phyloP scores from a whole-genome alignment of 495 filamentous ascomycete species.

The Chaetomidium leptoderma region DNA sequence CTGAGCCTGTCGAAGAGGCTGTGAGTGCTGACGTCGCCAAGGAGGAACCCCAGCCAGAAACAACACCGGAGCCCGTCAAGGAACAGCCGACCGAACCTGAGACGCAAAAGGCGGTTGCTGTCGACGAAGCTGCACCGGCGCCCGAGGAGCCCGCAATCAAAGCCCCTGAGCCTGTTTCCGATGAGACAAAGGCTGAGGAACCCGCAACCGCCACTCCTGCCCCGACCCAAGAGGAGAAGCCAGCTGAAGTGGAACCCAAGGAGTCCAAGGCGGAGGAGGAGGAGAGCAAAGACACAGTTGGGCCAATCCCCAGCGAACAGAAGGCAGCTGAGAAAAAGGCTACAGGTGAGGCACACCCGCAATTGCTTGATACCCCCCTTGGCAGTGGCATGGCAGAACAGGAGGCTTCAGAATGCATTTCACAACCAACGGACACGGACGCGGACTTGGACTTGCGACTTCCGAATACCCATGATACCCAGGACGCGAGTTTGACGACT shows the following conservation, averaged over 20 bases:
- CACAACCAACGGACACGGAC: constrained; percentile 26
- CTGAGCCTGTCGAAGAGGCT: background rate
- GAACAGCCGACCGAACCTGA: constrained; percentile 11
- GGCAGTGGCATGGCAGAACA: constrained; percentile 27
- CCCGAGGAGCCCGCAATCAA: constrained; percentile 4
- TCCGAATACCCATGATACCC: constrained; percentile 21
- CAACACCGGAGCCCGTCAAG: constrained; percentile 6
- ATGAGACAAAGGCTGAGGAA: constrained; percentile 1
- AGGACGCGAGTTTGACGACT: constrained; percentile 19
- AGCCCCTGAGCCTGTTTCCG: background rate
- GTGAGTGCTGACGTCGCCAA: constrained; percentile 16
- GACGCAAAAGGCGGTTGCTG: background rate
- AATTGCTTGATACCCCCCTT: constrained; percentile 34
- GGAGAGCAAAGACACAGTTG: constrained; percentile 36
- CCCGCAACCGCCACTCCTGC: constrained; percentile 3
- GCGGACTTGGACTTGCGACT: constrained; percentile 25
- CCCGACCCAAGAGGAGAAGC: background rate
- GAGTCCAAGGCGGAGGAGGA: constrained; percentile 24
- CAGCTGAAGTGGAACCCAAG: constrained; percentile 7
- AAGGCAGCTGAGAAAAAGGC: constrained; percentile 31
- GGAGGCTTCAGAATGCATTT: constrained; percentile 33
- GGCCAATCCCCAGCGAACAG: constrained; percentile 34
- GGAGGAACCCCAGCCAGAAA: constrained; percentile 10
- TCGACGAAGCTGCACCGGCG: constrained; percentile 5
- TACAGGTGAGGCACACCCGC: constrained; percentile 39